Conservation (phyloP, 805 yeast genomes). For the Pichia deserticola region DNA sequence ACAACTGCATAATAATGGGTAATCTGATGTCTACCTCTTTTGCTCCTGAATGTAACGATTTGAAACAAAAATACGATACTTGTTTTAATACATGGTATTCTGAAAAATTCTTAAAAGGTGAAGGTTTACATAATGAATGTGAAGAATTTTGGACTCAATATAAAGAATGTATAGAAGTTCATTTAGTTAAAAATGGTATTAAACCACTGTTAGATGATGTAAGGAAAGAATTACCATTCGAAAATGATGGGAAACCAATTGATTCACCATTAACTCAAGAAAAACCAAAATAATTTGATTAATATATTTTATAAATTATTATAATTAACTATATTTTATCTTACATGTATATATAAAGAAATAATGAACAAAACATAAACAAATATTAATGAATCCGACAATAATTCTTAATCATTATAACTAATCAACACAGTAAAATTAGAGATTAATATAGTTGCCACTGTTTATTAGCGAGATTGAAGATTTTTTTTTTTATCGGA, state of each 20-base stretch:
- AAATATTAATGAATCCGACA: too few species aligned
- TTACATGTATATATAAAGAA: too few species aligned
- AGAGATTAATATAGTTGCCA: too few species aligned
- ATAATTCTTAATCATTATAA: too few species aligned
- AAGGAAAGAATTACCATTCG: slow-evolving; percentile 83
- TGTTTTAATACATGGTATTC: slow-evolving; percentile 96
- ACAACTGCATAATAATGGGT: slow-evolving; percentile 40
- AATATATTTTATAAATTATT: too few species aligned
- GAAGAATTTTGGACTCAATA: slow-evolving; percentile 83
- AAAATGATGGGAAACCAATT: slow-evolving; percentile 47
- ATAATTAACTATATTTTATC: too few species aligned
- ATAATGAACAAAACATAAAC: too few species aligned
- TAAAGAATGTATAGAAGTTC: slow-evolving; percentile 75
- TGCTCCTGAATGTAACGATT: slow-evolving; percentile 93
- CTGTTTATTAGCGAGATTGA: too few species aligned
- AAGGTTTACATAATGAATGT: slow-evolving; percentile 74
- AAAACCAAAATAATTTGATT: background rate
- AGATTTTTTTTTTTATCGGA: too few species aligned
- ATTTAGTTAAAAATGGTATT: slow-evolving; percentile 65
- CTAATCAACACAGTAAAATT: too few species aligned
- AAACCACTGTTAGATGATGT: slow-evolving; percentile 83
- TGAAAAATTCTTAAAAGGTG: slow-evolving; percentile 66
- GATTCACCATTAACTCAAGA: background rate
- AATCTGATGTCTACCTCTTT: slow-evolving; percentile 76
- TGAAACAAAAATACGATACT: slow-evolving; percentile 79